Evolutionary conservation across 2,329 filamentous ascomycete genomes (phyloP).

Genomic region (Ambrosiella cleistominuta): DNA sequence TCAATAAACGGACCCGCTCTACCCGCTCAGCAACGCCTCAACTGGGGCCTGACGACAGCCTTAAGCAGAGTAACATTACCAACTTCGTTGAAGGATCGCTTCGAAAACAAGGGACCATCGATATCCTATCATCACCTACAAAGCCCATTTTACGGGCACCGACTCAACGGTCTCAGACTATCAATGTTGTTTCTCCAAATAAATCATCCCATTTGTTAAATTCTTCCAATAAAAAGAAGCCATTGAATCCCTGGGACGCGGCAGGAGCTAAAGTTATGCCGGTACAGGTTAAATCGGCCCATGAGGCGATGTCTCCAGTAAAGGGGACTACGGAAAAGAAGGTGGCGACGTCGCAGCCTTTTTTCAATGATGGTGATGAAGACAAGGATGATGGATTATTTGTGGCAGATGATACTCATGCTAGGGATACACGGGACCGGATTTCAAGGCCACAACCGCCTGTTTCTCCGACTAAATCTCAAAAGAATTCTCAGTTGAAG

Average conservation of each 20-base stretch:
- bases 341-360: not conserved
- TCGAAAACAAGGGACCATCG: not conserved
- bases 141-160: not conserved
- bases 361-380: not conserved
- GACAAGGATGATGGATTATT: not conserved
- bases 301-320: not conserved
- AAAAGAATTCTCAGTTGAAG: not conserved
- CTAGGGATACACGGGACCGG: not conserved
- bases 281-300: not conserved
- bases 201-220: too few relatives aligned
- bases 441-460: not conserved
- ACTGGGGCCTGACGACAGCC: not conserved
- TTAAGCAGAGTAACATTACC: not conserved
- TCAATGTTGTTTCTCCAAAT: not conserved
- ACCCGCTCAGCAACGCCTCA: slow-evolving; percentile 1
- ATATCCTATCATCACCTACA: not conserved
- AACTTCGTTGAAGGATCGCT: not conserved
- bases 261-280: not conserved
- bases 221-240: not conserved
- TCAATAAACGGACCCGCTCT: not conserved
- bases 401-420: not conserved
- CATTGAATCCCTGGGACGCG: slow-evolving; percentile 6
- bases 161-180: not conserved
- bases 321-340: not conserved
- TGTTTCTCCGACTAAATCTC: not conserved